Evolutionary conservation across 768 basidiomycete genomes (phyloP), one percentile per base, ranked within the genome.

Genomic region (Lentinus brumalis): DNA sequence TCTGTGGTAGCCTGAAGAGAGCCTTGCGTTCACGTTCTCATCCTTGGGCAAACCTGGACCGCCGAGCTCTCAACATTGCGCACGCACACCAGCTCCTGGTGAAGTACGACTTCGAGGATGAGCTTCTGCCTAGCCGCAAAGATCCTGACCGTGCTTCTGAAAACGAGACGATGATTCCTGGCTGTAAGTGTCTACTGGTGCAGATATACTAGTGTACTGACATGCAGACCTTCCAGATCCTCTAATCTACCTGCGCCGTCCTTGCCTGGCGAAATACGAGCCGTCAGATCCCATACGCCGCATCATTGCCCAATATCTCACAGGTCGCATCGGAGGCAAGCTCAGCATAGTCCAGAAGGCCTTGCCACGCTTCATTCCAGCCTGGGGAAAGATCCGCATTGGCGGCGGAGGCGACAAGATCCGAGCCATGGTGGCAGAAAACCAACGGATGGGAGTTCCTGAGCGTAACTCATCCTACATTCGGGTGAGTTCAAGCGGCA

Each of bases 391-490:
- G 39, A 2, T 55, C 5, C 29, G 21, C n/a, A n/a, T 10, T 18
- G 21, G 45, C 42, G 18, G 42, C 12, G 18, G 42, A 15, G 42
- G 76, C 16, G 73, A 77, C 42, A 44, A 44, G 18, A 47, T 21
- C 9, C 21, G 7, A 47, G 4, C 21, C 8, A 9, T 12, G 21
- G 2, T 47, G 21, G 21, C 21, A 4, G 18, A 16, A 6, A 26
- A 10, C n/a, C 12, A 10, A 11, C n/a, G 16, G 5, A 26, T 10
- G 12, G 8, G 7, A 14, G 9, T 8, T 11, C 32, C 46, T 8
- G 46, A 47, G 9, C 32, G 32, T 35, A 35, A 35, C 32, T 63
- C 71, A 40, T 63, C 70, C 35, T 76, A 65, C 69, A 66, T 76
- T 30, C 52, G 67, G 44, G 75, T 76, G 32, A 35, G 32, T 35